Conservation (phyloP, 78 protist genomes). For the Trichosphaerium sp. region DNA sequence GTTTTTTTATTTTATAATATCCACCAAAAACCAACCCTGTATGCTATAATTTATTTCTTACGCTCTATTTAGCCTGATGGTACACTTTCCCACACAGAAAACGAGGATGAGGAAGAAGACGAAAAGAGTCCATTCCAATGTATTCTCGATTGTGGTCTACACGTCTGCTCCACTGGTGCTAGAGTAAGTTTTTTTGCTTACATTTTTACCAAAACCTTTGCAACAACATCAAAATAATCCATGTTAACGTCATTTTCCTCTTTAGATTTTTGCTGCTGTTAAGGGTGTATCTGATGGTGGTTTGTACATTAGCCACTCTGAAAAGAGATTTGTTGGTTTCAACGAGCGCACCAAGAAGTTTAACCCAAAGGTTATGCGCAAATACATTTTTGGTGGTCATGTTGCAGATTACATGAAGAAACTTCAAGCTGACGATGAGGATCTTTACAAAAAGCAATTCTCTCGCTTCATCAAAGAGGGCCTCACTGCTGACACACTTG, state of each 20-base stretch:
- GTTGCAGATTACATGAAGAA: conserved; percentile 89
- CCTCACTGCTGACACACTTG: conserved; percentile 70
- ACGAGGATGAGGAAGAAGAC: conserved; percentile 41
- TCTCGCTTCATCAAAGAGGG: conserved; percentile 62
- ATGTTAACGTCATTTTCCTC: not conserved
- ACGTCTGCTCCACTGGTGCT: conserved; percentile 93
- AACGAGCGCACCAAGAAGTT: conserved; percentile 45
- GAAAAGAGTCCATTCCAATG: conserved; percentile 89
- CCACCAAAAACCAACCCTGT: no score
- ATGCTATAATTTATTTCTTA: no score
- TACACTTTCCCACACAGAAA: no score
- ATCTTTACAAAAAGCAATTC: conserved; percentile 79
- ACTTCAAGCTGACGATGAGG: conserved; percentile 76
- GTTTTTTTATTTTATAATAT: no score
- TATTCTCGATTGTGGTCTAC: conserved; percentile 91
- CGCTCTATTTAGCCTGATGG: no score
- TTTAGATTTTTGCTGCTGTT: conserved; percentile 17
- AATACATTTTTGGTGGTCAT: conserved; percentile 92
- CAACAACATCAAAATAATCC: not conserved
- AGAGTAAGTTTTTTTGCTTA: conserved; percentile 78
- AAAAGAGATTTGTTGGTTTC: conserved; percentile 92
- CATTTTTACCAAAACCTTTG: not conserved
- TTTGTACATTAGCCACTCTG: conserved; percentile 87
- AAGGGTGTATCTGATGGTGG: conserved; percentile 99
- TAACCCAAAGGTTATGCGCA: conserved; percentile 74